Evolutionary conservation across 1,284 basidiomycete species (phyloP).

Genomic region (Austroboletus niveus): DNA sequence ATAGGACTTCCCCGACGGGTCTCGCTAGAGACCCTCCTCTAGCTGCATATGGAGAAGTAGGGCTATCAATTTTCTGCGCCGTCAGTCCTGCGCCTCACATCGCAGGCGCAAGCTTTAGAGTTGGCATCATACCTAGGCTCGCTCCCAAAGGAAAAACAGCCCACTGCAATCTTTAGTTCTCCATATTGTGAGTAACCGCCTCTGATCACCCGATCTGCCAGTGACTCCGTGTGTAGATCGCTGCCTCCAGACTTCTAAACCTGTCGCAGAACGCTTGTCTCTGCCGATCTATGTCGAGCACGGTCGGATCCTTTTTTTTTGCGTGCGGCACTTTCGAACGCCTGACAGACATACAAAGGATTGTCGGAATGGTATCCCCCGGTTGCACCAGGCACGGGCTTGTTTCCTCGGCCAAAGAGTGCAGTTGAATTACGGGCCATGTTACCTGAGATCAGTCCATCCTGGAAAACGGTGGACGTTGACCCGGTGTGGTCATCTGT

Average conservation of each 20-base stretch:
- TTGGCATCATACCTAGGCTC: slow-evolving; percentile 62
- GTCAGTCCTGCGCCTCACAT: neutral
- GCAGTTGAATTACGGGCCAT: slow-evolving; percentile 48
- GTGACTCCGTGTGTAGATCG: slow-evolving; percentile 53
- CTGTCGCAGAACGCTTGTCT: slow-evolving; percentile 57
- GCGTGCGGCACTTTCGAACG: neutral
- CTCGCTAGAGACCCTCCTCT: slow-evolving; percentile 76
- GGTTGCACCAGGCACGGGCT: slow-evolving; percentile 59
- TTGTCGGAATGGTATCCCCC: slow-evolving; percentile 85
- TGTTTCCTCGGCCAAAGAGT: slow-evolving; percentile 67
- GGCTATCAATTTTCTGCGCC: neutral
- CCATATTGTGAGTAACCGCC: slow-evolving; percentile 60
- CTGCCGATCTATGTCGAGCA: slow-evolving; percentile 76
- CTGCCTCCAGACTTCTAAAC: slow-evolving; percentile 77
- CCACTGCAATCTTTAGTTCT: slow-evolving; percentile 77
- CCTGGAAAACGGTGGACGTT: slow-evolving; percentile 62
- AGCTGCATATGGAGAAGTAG: slow-evolving; percentile 71
- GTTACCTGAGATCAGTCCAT: slow-evolving; percentile 58
- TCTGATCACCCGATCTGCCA: neutral
- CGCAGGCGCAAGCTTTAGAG: slow-evolving; percentile 74
- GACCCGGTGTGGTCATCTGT: slow-evolving; percentile 61
- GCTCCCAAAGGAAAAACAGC: slow-evolving; percentile 64
- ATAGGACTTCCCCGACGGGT: slow-evolving; percentile 67
- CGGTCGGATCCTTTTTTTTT: slow-evolving; percentile 41
- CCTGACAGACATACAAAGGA: slow-evolving; percentile 42